These are phyloP conservation scores for Thymus mandschuricus DNA, from an alignment of 257 asterid genomes.

Conservation along the genomic window DNA sequence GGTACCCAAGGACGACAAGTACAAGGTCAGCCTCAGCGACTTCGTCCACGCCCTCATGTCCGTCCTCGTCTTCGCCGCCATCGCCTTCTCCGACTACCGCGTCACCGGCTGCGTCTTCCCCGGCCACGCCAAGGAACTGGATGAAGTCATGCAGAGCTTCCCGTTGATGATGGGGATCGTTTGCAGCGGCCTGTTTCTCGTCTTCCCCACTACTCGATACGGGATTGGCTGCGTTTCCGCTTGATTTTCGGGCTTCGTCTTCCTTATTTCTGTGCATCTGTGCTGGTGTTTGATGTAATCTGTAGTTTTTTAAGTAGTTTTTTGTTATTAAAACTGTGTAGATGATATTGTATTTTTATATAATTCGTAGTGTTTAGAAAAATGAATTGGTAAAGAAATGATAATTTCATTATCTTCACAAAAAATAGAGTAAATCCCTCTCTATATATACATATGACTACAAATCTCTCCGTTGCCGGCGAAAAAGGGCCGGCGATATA, in stretches of 20 bases:
- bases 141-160: slow-evolving; percentile 88
- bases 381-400: neutral
- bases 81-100: slow-evolving; percentile 81
- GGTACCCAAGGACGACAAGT: slow-evolving; percentile 71
- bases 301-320: neutral
- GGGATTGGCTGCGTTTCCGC: slow-evolving; percentile 84
- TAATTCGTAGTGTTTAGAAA: no score
- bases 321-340: no score
- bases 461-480: slow-evolving; percentile 30
- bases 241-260: slow-evolving; percentile 11
- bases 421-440: slow-evolving; percentile 4
- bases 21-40: slow-evolving; percentile 63
- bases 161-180: slow-evolving; percentile 86
- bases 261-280: neutral
- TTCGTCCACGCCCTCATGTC: slow-evolving; percentile 91
- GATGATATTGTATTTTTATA: no score
- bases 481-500: slow-evolving; percentile 20
- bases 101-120: slow-evolving; percentile 82
- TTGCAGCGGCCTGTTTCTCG: slow-evolving; percentile 85
- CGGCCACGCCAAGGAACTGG: slow-evolving; percentile 72
- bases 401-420: slow-evolving; percentile 23
- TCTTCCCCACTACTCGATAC: slow-evolving; percentile 81
- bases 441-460: slow-evolving; percentile 34
- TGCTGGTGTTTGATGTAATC: neutral
- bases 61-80: slow-evolving; percentile 70